Evolutionary conservation across 176 grass and related monocot species (phyloP).

Genomic region (Puya raimondii): DNA sequence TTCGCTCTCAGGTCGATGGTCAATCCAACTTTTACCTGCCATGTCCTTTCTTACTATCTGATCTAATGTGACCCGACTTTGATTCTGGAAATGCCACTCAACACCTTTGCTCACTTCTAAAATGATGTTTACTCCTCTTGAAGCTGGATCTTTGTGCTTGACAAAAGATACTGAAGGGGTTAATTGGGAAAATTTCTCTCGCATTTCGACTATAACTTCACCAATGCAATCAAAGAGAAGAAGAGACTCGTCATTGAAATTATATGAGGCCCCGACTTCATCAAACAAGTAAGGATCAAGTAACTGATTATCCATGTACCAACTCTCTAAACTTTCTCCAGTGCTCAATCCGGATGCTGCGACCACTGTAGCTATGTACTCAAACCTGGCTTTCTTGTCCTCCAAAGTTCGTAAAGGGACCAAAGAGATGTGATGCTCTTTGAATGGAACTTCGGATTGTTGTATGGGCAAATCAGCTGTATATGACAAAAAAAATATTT

Average conservation of each 20-base stretch:
- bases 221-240: constrained; percentile 58
- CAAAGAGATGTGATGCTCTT: constrained; percentile 30
- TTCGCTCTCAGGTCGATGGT: constrained; percentile 23
- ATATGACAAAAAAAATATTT: constrained; percentile 18
- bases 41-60: constrained; percentile 28
- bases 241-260: constrained; percentile 55
- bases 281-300: constrained; percentile 69
- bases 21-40: constrained; percentile 34
- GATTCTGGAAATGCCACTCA: constrained; percentile 22
- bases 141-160: constrained; percentile 21
- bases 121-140: constrained; percentile 32
- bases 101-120: constrained; percentile 38
- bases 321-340: constrained; percentile 32
- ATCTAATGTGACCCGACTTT: constrained; percentile 36
- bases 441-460: constrained; percentile 38
- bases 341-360: constrained; percentile 43
- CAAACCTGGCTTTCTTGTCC: constrained; percentile 32
- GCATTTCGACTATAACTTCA: constrained; percentile 41
- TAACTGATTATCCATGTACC: constrained; percentile 35
- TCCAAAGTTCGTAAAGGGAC: constrained; percentile 26
- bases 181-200: constrained; percentile 29
- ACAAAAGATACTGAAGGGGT: constrained; percentile 28
- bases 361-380: constrained; percentile 47
- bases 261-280: constrained; percentile 57
- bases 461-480: constrained; percentile 55